Evolutionary conservation across 305 asterid genomes (phyloP).

Genomic region (Solanum chacoense): DNA sequence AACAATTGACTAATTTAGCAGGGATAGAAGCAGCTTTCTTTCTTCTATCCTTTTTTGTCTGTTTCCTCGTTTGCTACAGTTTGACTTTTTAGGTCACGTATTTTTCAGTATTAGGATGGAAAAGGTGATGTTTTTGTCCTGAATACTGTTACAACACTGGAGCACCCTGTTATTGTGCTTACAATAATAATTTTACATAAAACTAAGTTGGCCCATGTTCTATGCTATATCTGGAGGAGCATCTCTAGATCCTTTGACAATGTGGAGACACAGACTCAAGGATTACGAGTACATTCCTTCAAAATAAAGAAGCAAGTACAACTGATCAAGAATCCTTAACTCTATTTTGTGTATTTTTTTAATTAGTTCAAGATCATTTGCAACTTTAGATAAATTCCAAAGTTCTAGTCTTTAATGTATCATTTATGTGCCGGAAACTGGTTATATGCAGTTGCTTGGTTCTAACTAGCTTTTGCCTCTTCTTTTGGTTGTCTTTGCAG

Average conservation of each 20-base stretch:
- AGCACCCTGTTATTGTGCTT: neutral
- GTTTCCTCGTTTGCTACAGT: neutral
- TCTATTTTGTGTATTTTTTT: neutral
- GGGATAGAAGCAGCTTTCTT: neutral
- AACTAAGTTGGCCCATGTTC: neutral
- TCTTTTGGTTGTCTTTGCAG: conserved; percentile 32
- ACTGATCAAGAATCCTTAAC: neutral
- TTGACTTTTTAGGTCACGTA: neutral
- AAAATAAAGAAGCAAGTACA: neutral
- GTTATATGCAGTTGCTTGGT: neutral
- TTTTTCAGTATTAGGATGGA: neutral
- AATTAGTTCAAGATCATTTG: neutral
- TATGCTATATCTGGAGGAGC: neutral
- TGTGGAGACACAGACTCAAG: neutral
- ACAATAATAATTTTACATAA: neutral
- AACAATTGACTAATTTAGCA: neutral
- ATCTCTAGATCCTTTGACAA: neutral
- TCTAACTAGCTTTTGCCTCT: conserved; percentile 7
- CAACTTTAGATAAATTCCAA: neutral
- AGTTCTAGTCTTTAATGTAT: neutral
- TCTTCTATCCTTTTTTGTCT: neutral
- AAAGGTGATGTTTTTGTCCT: neutral
- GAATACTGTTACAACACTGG: neutral
- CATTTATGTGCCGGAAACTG: neutral
- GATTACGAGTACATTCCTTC: neutral